These are phyloP conservation scores for Arachis monticola DNA, from an alignment of 331 rosid species.

Conservation along the genomic window DNA sequence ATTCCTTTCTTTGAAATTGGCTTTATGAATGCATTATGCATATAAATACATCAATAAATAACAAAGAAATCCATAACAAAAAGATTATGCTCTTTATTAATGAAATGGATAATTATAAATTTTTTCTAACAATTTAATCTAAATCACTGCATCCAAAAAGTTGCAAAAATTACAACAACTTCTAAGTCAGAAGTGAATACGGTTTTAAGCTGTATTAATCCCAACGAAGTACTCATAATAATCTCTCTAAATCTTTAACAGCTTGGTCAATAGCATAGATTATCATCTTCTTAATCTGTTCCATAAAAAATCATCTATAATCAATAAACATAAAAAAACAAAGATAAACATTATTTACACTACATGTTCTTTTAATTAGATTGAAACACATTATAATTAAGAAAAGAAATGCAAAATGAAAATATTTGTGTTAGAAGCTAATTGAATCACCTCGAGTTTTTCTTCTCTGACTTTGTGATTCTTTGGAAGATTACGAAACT, in stretches of 20 bases:
- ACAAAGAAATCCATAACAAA: too few relatives aligned
- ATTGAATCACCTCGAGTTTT: constrained; percentile 69
- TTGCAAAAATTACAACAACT: neutral
- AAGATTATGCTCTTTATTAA: too few relatives aligned
- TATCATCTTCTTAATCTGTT: constrained; percentile 78
- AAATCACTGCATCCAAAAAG: neutral
- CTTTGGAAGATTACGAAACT: constrained; percentile 69
- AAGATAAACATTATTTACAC: neutral
- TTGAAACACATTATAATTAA: neutral
- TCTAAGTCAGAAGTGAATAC: neutral
- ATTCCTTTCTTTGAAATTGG: too few relatives aligned
- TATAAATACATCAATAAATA: too few relatives aligned
- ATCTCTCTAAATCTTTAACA: constrained; percentile 49
- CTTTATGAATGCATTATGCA: too few relatives aligned
- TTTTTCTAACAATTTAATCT: neutral
- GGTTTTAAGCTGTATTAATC: constrained; percentile 12
- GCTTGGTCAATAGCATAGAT: constrained; percentile 59
- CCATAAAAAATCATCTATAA: constrained; percentile 27
- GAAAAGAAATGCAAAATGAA: neutral
- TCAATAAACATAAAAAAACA: neutral
- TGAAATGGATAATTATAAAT: too few relatives aligned
- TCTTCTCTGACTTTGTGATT: constrained; percentile 80
- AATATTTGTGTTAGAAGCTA: too few relatives aligned
- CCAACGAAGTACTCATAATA: constrained; percentile 19
- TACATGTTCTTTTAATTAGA: neutral